Base-by-base conservation (phyloP, 495 filamentous ascomycete species). In the Penicillium pancosmium region DNA sequence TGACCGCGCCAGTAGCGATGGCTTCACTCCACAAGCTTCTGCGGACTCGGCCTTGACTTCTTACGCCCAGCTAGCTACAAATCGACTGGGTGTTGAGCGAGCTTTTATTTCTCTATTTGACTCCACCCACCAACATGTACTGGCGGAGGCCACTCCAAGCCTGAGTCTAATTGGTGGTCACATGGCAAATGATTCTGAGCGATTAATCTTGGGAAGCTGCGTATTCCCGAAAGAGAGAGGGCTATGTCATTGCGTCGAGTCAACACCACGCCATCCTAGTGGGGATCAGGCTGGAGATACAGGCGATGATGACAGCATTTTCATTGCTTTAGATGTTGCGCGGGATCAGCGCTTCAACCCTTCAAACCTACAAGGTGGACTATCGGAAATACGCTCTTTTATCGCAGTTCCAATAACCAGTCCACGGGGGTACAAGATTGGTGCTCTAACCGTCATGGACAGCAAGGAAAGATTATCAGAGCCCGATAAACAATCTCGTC, bases 401-500 rank as follows among this genome's bases (percentile, higher is more conserved):
- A 82, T 79, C 3, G 83, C 78, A 4, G 83, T 84, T 3, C 86
- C 87, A 0, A 80, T 90, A 4, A 70, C 83, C 9, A 85, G 81
- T 5, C 82, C 76, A 3, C 68, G 73, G 18, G 86, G 84, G 3
- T 76, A 82, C 47, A 78, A 73, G 3, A 88, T 90, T 54, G 87
- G 87, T n/a, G 81, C 80, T 1, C 78, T 84, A 53, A 82, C 80
- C 40, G 76, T 88, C 8, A 67, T 86, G 9, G 86, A 89, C 63
- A 69, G 73, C 33, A 58, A 73, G 27, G 74, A 80, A 6, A 55
- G 69, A 10, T 31, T 52, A 5, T 56, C 62, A 0, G 59, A 71
- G 9, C 49, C 68, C 2, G 55, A 63, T 18, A 41, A 52, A 3
- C 18, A 54, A 25, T 55, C 64, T 16, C 15, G 71, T 5, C 53